A percentile compares a stretch with the other conserved stretches of the same genome.
phyloP scores from a whole-genome alignment of 768 basidiomycete genomes.

The Fomitopsis serialis region DNA sequence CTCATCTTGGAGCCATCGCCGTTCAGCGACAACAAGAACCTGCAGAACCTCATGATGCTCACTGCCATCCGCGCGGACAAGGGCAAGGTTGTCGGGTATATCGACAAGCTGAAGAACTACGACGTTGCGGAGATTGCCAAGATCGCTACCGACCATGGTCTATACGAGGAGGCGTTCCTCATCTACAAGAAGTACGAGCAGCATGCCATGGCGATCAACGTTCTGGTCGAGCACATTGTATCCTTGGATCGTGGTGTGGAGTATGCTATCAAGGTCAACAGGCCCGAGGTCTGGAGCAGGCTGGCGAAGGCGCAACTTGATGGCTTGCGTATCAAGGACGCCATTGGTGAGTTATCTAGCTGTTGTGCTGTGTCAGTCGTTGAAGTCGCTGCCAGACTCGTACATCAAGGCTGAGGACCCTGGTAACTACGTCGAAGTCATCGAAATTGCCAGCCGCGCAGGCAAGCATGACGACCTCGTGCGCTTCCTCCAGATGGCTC shows the following conservation, averaged over 20 bases:
- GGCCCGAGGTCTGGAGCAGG: slow-evolving; percentile 94
- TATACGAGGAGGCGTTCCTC: slow-evolving; percentile 94
- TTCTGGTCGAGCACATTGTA: slow-evolving; percentile 97
- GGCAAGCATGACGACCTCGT: slow-evolving; percentile 93
- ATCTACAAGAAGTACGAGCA: slow-evolving; percentile 98
- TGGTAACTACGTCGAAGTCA: slow-evolving; percentile 89
- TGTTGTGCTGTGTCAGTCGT: background rate
- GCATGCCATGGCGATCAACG: slow-evolving; percentile 93
- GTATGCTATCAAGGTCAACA: slow-evolving; percentile 94
- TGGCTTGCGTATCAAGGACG: slow-evolving; percentile 95
- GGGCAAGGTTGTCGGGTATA: slow-evolving; percentile 96
- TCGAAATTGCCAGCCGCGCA: slow-evolving; percentile 92
- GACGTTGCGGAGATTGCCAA: slow-evolving; percentile 92
- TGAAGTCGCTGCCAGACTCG: slow-evolving; percentile 52
- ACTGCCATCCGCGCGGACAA: slow-evolving; percentile 98
- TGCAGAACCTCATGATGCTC: slow-evolving; percentile 91
- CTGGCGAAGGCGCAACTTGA: slow-evolving; percentile 99
- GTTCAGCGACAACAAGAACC: slow-evolving; percentile 95
- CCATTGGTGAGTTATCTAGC: slow-evolving; percentile 67
- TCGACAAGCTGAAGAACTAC: slow-evolving; percentile 95
- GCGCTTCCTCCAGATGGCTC: slow-evolving; percentile 96
- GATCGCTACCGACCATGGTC: slow-evolving; percentile 93
- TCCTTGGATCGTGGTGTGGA: slow-evolving; percentile 95
- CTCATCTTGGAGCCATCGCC: slow-evolving; percentile 96
- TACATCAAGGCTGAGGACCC: slow-evolving; percentile 98